These are phyloP conservation scores for Suillus bovinus DNA, from an alignment of 768 basidiomycete genomes.

Conservation along the genomic window DNA sequence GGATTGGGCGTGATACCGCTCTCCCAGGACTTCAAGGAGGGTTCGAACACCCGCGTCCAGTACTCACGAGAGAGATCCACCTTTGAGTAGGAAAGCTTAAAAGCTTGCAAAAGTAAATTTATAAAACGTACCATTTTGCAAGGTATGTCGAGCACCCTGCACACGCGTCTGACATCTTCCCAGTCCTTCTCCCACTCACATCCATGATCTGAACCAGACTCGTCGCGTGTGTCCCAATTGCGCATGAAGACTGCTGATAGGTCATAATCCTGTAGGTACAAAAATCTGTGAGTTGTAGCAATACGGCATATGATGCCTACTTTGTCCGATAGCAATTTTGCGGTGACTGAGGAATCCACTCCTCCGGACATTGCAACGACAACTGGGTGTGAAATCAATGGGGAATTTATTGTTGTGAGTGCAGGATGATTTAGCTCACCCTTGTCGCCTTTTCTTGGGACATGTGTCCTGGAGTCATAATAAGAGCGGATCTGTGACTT, in stretches of 20 bases:
- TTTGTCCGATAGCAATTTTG: conserved; percentile 69
- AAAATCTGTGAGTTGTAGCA: not conserved
- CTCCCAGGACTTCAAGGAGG: conserved; percentile 77
- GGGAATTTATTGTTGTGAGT: not conserved
- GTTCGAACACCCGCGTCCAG: conserved; percentile 91
- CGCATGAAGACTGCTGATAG: conserved; percentile 93
- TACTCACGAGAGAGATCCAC: conserved; percentile 89
- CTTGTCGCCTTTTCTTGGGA: conserved; percentile 30
- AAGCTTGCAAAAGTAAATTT: conserved; percentile 4
- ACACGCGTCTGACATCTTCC: conserved; percentile 86
- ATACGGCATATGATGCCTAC: conserved; percentile 35
- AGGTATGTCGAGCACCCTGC: conserved; percentile 70
- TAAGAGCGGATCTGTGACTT: conserved; percentile 11
- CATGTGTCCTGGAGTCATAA: conserved; percentile 16
- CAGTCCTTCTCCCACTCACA: conserved; percentile 98
- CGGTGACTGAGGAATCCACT: conserved; percentile 90
- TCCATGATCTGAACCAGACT: conserved; percentile 72
- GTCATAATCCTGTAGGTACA: conserved; percentile 61
- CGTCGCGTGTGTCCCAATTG: conserved; percentile 91
- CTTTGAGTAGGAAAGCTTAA: conserved; percentile 36
- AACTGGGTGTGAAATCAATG: conserved; percentile 45
- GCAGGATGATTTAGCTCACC: conserved; percentile 12
- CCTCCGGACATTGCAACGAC: conserved; percentile 94
- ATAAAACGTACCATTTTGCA: conserved; percentile 56
- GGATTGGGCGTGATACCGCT: conserved; percentile 86